Evolutionary conservation across 306 rosid genomes (phyloP), one percentile per base, ranked within the genome.

Genomic region (Casuarina equisetifolia): DNA sequence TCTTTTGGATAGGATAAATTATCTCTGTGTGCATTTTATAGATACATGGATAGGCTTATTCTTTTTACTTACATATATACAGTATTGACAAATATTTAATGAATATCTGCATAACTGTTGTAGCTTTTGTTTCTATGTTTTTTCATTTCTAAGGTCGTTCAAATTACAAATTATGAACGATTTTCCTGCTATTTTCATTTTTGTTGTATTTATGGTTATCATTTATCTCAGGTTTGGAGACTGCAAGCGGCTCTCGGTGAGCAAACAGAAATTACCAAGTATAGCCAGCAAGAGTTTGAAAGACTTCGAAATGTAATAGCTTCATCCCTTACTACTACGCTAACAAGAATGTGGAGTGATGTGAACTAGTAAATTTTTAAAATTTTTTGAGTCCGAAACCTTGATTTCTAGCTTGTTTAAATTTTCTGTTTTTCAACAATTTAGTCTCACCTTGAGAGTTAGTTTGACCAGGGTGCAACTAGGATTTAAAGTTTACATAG

Each of bases 161-260:
- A 17, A 42, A 42, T 42, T 66, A 48, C 50, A 16, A 66, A 42
- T 67, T 40, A 42, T 43, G 42, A 15, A 40, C 42, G 50, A 66
- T 12, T 16, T 32, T 6, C 40, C 32, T 67, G 8, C 71, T 42
- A 6, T 40, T 58, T 69, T 73, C 52, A 57, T 71, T 55, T 38
- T 35, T 42, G 6, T 75, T 67, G 68, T 64, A 35, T 78, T 72
- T 48, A 76, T 45, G 44, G 78, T 63, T 74, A 36, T 75, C 69
- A 16, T 49, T 71, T 64, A 52, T 59, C 76, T 82, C 88, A 93
- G 98, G 97, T 93, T 32, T 93, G 98, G 98, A 84, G 98, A 82
- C 98, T 93, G 76, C 98, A 91, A 85, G 98, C 98, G 72, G 98
- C 98, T 72, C 96, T 93, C 40, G 98, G 98, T 42, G 98, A 93